Base-by-base conservation (phyloP, 2,329 filamentous ascomycete species). In the Fusarium neocosmosporiellum region DNA sequence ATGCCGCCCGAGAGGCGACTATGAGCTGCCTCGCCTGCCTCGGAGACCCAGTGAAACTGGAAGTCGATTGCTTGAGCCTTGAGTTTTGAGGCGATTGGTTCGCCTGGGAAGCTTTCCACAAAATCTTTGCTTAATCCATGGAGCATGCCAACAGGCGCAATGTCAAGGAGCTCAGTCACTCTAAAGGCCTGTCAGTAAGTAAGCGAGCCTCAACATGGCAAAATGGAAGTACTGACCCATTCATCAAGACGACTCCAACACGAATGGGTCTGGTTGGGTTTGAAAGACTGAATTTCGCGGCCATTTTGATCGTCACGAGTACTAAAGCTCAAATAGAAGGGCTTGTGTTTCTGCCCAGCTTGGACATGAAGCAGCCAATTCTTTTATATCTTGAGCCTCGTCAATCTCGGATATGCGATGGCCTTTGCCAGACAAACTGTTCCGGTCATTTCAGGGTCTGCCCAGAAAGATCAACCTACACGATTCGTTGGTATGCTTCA, bases 91-190 rank as follows among this genome's bases (percentile, higher is more conserved):
- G 77, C 58, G 8, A 77, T 1, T 18, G 77, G 4, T 0, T 43
- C 36, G 1, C 71, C 69, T 3, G 79, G 72, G 11, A 78, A 34
- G 1, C 24, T 18, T 11, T 75, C 65, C 18, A 75, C 29, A n/a
- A 77, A 75, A 0, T 59, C 33, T 6, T 73, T 63, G 55, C 64
- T 71, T 4, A 79, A 3, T 1, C 59, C 63, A 24, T 76, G 37
- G 20, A 83, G 54, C 8, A 80, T 61, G 14, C 82, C 81, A 16
- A 83, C 69, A 1, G 80, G 80, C 4, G 79, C 81, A 4, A 82
- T 75, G n/a, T 83, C 81, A 3, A 83, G 75, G 8, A 80, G 66
- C 41, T 83, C 81, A 1, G 78, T 82, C 79, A 83, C 64, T 5
- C 50, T 66, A 14, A 3, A n/a, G 5, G 13, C 10, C 8, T 24